These are phyloP conservation scores for Venturia asperata DNA, from an alignment of 2,329 filamentous ascomycete genomes.

Conservation along the genomic window DNA sequence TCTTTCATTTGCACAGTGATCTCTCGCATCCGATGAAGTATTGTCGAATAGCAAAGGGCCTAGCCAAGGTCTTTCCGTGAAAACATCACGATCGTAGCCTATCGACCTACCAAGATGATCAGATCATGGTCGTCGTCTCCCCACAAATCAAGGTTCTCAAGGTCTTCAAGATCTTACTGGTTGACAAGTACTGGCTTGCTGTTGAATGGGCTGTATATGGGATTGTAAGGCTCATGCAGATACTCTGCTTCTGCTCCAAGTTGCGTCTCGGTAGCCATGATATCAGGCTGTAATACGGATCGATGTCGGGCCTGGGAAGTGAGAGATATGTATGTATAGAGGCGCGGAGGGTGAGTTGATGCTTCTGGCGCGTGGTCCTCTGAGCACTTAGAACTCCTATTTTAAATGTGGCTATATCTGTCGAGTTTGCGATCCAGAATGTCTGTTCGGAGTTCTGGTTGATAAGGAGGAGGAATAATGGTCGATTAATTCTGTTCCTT, in stretches of 20 bases:
- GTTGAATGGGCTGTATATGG: slow-evolving; percentile 45
- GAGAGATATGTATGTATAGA: background rate
- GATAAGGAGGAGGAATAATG: background rate
- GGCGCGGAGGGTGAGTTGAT: too few relatives aligned
- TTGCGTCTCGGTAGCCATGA: slow-evolving; percentile 7
- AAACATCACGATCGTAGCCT: slow-evolving; percentile 39
- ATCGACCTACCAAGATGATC: slow-evolving; percentile 32
- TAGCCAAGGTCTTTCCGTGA: slow-evolving; percentile 56
- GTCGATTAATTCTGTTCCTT: background rate
- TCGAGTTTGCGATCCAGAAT: background rate
- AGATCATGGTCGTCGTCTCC: background rate
- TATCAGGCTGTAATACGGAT: background rate
- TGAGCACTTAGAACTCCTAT: too few relatives aligned
- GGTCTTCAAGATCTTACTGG: slow-evolving; percentile 29
- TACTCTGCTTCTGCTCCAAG: background rate
- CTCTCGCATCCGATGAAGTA: slow-evolving; percentile 63
- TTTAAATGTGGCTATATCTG: too few relatives aligned
- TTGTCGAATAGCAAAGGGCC: slow-evolving; percentile 69
- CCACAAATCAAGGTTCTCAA: background rate
- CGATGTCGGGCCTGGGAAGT: background rate
- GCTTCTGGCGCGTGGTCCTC: background rate
- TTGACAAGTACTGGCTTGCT: slow-evolving; percentile 42
- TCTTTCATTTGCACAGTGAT: slow-evolving; percentile 73
- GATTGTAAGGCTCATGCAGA: slow-evolving; percentile 38
- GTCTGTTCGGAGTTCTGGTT: background rate